phyloP scores from a whole-genome alignment of 257 asterid species.

The Capsicum pubescens region DNA sequence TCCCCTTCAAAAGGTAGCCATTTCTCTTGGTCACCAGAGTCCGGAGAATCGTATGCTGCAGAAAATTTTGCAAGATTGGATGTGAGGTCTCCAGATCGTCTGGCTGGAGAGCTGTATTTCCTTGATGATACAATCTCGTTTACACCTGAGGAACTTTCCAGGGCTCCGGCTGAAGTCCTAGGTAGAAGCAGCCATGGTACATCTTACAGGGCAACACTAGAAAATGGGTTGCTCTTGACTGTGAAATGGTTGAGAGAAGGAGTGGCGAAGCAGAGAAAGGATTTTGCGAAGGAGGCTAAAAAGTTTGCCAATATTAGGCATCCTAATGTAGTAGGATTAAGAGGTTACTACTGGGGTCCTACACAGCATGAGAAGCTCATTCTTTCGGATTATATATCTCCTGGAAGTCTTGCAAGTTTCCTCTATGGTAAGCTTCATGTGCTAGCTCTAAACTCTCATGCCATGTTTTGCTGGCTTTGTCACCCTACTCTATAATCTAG shows the following conservation, averaged over 20 bases:
- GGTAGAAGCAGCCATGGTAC: constrained; percentile 99
- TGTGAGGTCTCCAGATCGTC: constrained; percentile 79
- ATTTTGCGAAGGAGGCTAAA: constrained; percentile 97
- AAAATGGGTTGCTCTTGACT: constrained; percentile 86
- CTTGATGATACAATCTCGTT: constrained; percentile 89
- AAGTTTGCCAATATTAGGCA: constrained; percentile 91
- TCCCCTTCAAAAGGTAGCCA: constrained; percentile 90
- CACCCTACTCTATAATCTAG: not conserved
- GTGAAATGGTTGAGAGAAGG: constrained; percentile 99
- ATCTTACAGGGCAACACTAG: constrained; percentile 82
- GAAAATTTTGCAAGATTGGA: constrained; percentile 82
- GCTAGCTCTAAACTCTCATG: constrained; percentile 14
- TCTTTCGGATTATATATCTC: constrained; percentile 95
- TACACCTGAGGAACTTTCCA: constrained; percentile 84
- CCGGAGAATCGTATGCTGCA: constrained; percentile 76
- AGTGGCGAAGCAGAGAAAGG: constrained; percentile 94
- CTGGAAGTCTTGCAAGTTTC: constrained; percentile 92
- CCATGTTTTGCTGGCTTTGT: not conserved
- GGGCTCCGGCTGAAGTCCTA: constrained; percentile 96
- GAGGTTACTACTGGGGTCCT: constrained; percentile 99
- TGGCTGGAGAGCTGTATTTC: constrained; percentile 93
- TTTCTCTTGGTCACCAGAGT: constrained; percentile 93
- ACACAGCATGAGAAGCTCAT: constrained; percentile 98
- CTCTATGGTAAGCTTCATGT: constrained; percentile 68
- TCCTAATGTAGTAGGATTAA: constrained; percentile 93